Evolutionary conservation across 169 alveolate genomes (phyloP).

Genomic region (Plasmodium yoelii): DNA sequence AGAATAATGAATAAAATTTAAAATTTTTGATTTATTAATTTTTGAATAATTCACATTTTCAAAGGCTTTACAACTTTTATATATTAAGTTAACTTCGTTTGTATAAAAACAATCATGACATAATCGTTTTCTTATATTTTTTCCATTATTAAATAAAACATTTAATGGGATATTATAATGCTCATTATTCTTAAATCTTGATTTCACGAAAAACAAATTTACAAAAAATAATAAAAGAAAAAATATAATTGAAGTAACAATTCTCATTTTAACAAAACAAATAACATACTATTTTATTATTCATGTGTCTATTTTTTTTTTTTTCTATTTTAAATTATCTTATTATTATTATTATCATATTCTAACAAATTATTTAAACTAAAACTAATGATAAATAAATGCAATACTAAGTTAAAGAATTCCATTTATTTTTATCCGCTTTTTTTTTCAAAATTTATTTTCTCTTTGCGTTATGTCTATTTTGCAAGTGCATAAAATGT

Average conservation of each 20-base stretch:
- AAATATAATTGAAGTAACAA: conserved; percentile 15
- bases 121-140: conserved; percentile 37
- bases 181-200: conserved; percentile 35
- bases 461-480: too few relatives aligned
- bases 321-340: too few relatives aligned
- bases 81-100: conserved; percentile 58
- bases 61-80: conserved; percentile 55
- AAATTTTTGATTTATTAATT: conserved; percentile 5
- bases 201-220: conserved; percentile 55
- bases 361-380: too few relatives aligned
- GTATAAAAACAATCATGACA: conserved; percentile 70
- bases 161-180: conserved; percentile 34
- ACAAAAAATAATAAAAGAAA: conserved; percentile 38
- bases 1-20: conserved; percentile 13
- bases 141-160: conserved; percentile 48
- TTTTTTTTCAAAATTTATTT: too few relatives aligned
- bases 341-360: too few relatives aligned
- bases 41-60: conserved; percentile 34
- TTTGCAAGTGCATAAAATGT: too few relatives aligned
- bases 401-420: too few relatives aligned
- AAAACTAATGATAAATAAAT: too few relatives aligned
- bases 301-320: background rate
- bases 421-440: too few relatives aligned
- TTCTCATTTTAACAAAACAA: conserved; percentile 17
- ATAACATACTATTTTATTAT: background rate